A percentile compares a stretch with the other conserved stretches of the same genome.
These are phyloP conservation scores for Ogataea neopini DNA, from an alignment of 805 yeast species.

Conservation along the genomic window DNA sequence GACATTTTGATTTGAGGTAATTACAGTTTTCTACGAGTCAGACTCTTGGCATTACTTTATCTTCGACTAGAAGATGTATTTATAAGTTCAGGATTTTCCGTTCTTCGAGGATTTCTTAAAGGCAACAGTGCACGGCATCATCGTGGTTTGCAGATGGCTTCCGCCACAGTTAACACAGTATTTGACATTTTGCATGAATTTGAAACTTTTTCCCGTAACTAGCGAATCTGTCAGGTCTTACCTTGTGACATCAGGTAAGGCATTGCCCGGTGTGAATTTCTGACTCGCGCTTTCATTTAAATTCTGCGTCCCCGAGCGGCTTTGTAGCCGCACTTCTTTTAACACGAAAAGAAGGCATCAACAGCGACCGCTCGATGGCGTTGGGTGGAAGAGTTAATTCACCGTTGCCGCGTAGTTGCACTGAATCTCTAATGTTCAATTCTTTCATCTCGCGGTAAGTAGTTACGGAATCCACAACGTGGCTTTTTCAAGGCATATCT, in stretches of 20 bases:
- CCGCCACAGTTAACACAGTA: background rate
- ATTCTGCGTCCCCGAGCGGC: background rate
- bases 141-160: too few relatives aligned
- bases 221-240: background rate
- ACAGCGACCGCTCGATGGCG: too few relatives aligned
- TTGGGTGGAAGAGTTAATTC: too few relatives aligned
- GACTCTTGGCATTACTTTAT: background rate
- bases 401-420: too few relatives aligned
- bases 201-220: background rate
- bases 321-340: background rate
- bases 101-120: too few relatives aligned
- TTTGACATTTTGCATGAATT: background rate
- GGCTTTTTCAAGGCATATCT: too few relatives aligned
- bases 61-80: background rate
- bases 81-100: background rate
- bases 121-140: too few relatives aligned
- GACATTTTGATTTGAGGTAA: background rate
- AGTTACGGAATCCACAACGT: too few relatives aligned
- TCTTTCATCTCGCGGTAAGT: too few relatives aligned
- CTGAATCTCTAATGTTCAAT: too few relatives aligned
- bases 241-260: background rate
- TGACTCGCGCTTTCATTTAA: background rate
- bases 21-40: too few relatives aligned
- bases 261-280: background rate
- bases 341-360: too few relatives aligned